These are phyloP conservation scores for Cutaneotrichosporon sp. DNA, from an alignment of 1,284 basidiomycete genomes.

Conservation along the genomic window DNA sequence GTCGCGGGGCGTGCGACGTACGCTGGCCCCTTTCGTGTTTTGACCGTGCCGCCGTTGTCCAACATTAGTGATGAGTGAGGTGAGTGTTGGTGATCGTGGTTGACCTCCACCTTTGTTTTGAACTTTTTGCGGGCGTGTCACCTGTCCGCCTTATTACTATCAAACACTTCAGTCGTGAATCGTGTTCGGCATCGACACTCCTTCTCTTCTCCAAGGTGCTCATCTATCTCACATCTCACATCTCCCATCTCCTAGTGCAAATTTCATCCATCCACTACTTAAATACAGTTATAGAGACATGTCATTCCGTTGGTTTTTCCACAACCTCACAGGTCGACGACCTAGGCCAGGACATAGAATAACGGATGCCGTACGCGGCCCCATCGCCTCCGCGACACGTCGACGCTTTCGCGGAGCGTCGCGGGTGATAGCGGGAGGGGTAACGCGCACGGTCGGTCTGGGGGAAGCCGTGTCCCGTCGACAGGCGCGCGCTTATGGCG, in stretches of 20 bases:
- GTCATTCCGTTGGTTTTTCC: constrained; percentile 35
- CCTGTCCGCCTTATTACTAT: too few species aligned
- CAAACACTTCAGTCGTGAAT: too few species aligned
- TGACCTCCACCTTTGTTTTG: constrained; percentile 3
- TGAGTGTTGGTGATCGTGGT: not conserved
- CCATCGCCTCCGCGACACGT: constrained; percentile 19
- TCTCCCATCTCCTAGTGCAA: not conserved
- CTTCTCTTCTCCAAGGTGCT: not conserved
- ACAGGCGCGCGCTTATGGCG: constrained; percentile 26
- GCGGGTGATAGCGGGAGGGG: constrained; percentile 10
- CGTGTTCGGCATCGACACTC: not conserved
- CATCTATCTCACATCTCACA: not conserved
- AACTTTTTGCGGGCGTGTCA: constrained; percentile 7
- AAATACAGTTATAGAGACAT: constrained; percentile 7
- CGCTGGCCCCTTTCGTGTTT: not conserved
- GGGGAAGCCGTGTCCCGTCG: constrained; percentile 35
- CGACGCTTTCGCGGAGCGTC: constrained; percentile 20
- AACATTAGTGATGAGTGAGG: not conserved
- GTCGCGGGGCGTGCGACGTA: not conserved
- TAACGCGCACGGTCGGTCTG: constrained; percentile 17
- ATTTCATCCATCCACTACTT: too few species aligned
- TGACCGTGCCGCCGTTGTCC: not conserved
- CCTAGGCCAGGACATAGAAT: constrained; percentile 37
- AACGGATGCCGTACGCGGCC: constrained; percentile 23
- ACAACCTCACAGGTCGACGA: constrained; percentile 33